Evolutionary conservation across 1,139 yeast genomes (phyloP), one percentile per base, ranked within the genome.

Genomic region (Scheffersomyces titani): DNA sequence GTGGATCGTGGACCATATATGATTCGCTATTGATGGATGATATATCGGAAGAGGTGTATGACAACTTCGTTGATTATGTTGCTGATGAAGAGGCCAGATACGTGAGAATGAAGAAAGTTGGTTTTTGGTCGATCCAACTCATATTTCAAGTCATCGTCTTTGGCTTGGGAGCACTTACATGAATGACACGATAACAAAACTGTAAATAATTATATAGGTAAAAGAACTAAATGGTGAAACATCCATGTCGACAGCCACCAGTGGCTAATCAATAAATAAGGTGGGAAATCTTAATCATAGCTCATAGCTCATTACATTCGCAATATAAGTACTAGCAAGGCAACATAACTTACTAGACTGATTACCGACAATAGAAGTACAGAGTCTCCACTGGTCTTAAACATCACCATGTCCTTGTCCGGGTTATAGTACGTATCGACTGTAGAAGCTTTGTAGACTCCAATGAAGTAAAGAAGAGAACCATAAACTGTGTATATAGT

Each of bases 1-100:
- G 90, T 65, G 99, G 99, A 0, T 86, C 97, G 5, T 94, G 99
- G 99, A 94, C 99, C 1, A 81, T 92, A 5, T 94, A 92, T 71
- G 99, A 94, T 70, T 89, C 96, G 45, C 79, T 89, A 56, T 77
- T 94, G 59, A 92, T 94, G 97, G 96, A 90, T 67, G 98, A 93
- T 67, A 81, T 96, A 55, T 89, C 96, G 46, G 88, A 88, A 50
- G 97, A 91, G 64, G 96, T 93, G 2, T 93, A 93, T 70, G 94
- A 92, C 64, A 93, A 94, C 47, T 92, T 94, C 72, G 97, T 88
- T 3, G 84, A 88, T 54, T 93, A 92, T 66, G 97, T 92, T 30
- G 89, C 89, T 18, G 96, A 94, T 70, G 98, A 94, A 63, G 90
- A 91, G 64, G 86, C 87, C 36, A 77, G 96, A 52, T 78, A 86